These are phyloP conservation scores for Lotmaria passim DNA, from an alignment of 208 protist species.

Conservation along the genomic window DNA sequence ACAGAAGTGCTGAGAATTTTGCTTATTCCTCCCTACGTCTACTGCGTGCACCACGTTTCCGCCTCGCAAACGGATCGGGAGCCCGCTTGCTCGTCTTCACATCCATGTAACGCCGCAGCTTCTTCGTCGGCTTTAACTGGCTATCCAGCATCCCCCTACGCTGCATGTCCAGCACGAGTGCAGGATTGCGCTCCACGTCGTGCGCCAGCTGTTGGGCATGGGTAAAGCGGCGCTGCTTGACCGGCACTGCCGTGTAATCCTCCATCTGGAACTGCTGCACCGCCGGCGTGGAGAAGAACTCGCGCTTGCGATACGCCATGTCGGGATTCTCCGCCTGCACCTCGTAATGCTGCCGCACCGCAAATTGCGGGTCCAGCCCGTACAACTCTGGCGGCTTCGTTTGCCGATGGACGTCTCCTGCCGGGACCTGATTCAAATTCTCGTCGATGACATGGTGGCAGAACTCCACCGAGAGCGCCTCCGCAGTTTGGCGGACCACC, in stretches of 20 bases:
- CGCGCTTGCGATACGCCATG: slow-evolving; percentile 61
- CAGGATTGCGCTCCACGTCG: slow-evolving; percentile 65
- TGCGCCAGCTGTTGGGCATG: slow-evolving; percentile 57
- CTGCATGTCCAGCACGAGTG: slow-evolving; percentile 54
- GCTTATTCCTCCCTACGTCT: too few relatives aligned
- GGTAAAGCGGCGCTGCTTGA: slow-evolving; percentile 60
- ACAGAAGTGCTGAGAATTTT: too few relatives aligned
- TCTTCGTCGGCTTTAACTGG: slow-evolving; percentile 54
- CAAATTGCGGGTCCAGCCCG: slow-evolving; percentile 84
- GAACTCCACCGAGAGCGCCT: slow-evolving; percentile 73
- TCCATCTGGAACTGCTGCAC: slow-evolving; percentile 77
- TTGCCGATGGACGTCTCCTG: slow-evolving; percentile 57
- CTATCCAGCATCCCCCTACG: slow-evolving; percentile 54
- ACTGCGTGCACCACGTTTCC: too few relatives aligned
- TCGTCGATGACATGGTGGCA: slow-evolving; percentile 58
- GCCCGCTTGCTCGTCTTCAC: slow-evolving; percentile 45
- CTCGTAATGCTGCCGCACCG: slow-evolving; percentile 81
- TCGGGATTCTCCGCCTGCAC: slow-evolving; percentile 80
- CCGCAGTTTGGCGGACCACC: slow-evolving; percentile 56
- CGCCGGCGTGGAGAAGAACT: slow-evolving; percentile 79
- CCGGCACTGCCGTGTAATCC: slow-evolving; percentile 71
- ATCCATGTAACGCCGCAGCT: slow-evolving; percentile 45
- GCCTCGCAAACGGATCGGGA: slow-evolving; percentile 36
- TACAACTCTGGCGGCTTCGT: slow-evolving; percentile 73
- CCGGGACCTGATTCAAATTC: slow-evolving; percentile 38